These are phyloP conservation scores for Alternaria atra DNA, from an alignment of 2,329 filamentous ascomycete genomes.

Conservation along the genomic window DNA sequence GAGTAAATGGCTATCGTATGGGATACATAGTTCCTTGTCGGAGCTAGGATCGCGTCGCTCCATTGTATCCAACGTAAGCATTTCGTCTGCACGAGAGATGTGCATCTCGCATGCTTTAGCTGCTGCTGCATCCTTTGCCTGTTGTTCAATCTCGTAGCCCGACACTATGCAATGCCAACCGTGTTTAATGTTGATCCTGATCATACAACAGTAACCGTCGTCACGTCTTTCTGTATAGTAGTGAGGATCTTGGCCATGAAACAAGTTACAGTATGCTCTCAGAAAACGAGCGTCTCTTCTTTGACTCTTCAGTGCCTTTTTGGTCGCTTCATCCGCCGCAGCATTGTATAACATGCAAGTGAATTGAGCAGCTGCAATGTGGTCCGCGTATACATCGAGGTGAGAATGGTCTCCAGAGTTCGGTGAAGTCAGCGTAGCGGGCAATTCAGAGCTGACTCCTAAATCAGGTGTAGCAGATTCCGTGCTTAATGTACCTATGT, in stretches of 20 bases:
- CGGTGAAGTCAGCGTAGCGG: neutral
- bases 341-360: neutral
- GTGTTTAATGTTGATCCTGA: neutral
- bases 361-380: neutral
- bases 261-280: neutral
- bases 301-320: neutral
- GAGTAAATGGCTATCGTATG: neutral
- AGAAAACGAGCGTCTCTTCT: neutral
- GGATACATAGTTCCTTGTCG: neutral
- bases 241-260: neutral
- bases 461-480: neutral
- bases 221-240: neutral
- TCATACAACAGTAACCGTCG: slow-evolving; percentile 1
- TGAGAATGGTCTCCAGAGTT: neutral
- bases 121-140: neutral
- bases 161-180: neutral
- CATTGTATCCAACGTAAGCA: neutral
- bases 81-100: slow-evolving; percentile 1
- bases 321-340: neutral
- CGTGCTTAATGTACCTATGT: neutral
- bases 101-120: neutral
- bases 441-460: neutral
- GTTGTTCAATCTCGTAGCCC: neutral
- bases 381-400: neutral
- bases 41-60: slow-evolving; percentile 6